These are phyloP conservation scores for Penicillium sp. DNA, from an alignment of 2,329 filamentous ascomycete genomes.

Conservation along the genomic window DNA sequence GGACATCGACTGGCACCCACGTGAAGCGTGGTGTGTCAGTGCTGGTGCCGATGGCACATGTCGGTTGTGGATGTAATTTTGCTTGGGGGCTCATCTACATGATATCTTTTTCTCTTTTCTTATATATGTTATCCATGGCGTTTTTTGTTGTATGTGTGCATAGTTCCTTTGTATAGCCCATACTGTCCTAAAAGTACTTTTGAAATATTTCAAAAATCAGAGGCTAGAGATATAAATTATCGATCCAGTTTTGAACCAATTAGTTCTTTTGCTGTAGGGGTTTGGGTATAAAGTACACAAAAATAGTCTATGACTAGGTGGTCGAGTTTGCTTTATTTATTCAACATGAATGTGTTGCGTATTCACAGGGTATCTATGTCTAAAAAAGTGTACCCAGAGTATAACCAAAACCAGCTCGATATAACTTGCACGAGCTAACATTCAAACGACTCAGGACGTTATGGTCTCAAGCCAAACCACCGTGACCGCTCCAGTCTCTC, in stretches of 20 bases:
- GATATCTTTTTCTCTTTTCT: slow-evolving; percentile 22
- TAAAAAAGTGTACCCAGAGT: neutral
- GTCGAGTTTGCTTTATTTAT: neutral
- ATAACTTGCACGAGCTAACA: slow-evolving; percentile 1
- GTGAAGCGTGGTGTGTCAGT: slow-evolving; percentile 90
- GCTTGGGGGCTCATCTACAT: slow-evolving; percentile 18
- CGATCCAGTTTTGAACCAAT: neutral
- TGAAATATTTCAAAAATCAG: neutral
- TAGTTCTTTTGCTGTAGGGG: neutral
- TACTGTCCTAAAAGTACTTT: slow-evolving; percentile 3
- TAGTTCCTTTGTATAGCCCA: slow-evolving; percentile 7
- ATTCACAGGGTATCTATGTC: slow-evolving; percentile 2
- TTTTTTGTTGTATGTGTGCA: slow-evolving; percentile 29
- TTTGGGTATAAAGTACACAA: neutral
- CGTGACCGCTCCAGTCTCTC: slow-evolving; percentile 46
- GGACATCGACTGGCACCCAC: slow-evolving; percentile 94
- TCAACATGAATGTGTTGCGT: neutral
- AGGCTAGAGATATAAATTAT: neutral
- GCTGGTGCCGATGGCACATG: slow-evolving; percentile 92
- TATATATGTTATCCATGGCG: slow-evolving; percentile 27
- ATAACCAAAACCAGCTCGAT: neutral
- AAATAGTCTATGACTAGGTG: neutral
- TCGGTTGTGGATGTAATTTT: slow-evolving; percentile 74
- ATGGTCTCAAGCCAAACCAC: slow-evolving; percentile 30
- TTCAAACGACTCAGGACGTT: neutral